phyloP scores from a whole-genome alignment of 1,284 basidiomycete genomes.

The Marasmius oreades region DNA sequence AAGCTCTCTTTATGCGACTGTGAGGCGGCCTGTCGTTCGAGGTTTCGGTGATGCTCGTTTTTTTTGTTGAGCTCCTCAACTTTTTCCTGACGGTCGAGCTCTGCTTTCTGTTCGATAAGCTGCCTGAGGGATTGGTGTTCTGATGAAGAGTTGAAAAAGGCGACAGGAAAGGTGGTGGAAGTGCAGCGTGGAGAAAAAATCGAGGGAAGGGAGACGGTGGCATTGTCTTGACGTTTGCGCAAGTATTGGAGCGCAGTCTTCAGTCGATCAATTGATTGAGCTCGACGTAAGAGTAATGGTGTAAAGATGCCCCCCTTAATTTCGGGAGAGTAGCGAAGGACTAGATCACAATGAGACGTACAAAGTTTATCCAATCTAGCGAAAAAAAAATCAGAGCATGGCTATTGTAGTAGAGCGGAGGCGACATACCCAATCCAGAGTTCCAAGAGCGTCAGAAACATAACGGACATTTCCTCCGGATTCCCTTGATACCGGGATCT shows the following conservation, averaged over 20 bases:
- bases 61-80: constrained; percentile 20
- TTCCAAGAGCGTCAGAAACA: constrained; percentile 25
- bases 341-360: constrained; percentile 28
- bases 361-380: constrained; percentile 35
- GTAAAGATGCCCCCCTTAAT: constrained; percentile 33
- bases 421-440: constrained; percentile 9
- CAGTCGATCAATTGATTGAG: constrained; percentile 24
- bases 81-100: constrained; percentile 15
- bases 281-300: constrained; percentile 33
- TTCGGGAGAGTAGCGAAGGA: constrained; percentile 43
- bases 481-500: constrained; percentile 25
- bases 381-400: background rate
- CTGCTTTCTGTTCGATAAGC: constrained; percentile 25
- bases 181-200: background rate
- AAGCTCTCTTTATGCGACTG: constrained; percentile 6
- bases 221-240: constrained; percentile 19
- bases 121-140: constrained; percentile 21
- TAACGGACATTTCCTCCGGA: constrained; percentile 39
- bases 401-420: background rate
- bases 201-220: constrained; percentile 6
- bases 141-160: constrained; percentile 22
- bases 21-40: constrained; percentile 9
- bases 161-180: constrained; percentile 25
- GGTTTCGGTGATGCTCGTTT: constrained; percentile 17
- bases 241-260: constrained; percentile 27